phyloP scores from a whole-genome alignment of 441 rosid species.

The Pelargonium australe region DNA sequence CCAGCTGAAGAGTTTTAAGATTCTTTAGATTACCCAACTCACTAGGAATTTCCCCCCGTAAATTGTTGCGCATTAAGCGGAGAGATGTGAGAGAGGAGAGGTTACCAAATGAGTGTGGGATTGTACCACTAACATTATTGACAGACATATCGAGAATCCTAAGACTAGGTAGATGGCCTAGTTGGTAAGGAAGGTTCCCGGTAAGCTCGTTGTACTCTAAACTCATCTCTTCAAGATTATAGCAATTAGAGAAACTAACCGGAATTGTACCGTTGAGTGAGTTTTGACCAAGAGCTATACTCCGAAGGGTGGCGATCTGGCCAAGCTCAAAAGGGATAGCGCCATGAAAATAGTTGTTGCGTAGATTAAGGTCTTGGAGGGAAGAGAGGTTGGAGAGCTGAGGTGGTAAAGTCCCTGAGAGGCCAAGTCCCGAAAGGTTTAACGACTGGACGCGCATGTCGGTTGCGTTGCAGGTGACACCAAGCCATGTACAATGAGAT shows the following conservation, averaged over 20 bases:
- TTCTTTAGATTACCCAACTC: slow-evolving; percentile 17
- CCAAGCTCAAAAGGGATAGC: slow-evolving; percentile 16
- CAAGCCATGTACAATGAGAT: slow-evolving; percentile 27
- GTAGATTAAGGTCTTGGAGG: not conserved
- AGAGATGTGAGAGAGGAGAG: slow-evolving; percentile 20
- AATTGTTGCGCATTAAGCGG: slow-evolving; percentile 15
- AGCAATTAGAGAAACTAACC: not conserved
- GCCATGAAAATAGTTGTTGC: slow-evolving; percentile 20
- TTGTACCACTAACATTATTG: slow-evolving; percentile 18
- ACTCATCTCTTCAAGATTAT: slow-evolving; percentile 14
- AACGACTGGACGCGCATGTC: slow-evolving; percentile 10
- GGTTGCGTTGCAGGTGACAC: slow-evolving; percentile 15
- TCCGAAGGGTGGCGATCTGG: slow-evolving; percentile 4
- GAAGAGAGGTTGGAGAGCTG: slow-evolving; percentile 20
- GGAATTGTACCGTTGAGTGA: slow-evolving; percentile 16
- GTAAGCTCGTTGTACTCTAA: not conserved
- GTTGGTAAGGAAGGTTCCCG: slow-evolving; percentile 9
- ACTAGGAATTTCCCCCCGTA: slow-evolving; percentile 13
- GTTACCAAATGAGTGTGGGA: slow-evolving; percentile 17
- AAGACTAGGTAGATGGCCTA: slow-evolving; percentile 17
- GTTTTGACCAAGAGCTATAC: not conserved
- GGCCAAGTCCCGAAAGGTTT: slow-evolving; percentile 9
- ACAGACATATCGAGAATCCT: slow-evolving; percentile 8
- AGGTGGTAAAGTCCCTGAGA: slow-evolving; percentile 18
- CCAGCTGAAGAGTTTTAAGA: slow-evolving; percentile 13